These are phyloP conservation scores for Cryptococcus sp. DNA, from an alignment of 1,284 basidiomycete species.

Conservation along the genomic window DNA sequence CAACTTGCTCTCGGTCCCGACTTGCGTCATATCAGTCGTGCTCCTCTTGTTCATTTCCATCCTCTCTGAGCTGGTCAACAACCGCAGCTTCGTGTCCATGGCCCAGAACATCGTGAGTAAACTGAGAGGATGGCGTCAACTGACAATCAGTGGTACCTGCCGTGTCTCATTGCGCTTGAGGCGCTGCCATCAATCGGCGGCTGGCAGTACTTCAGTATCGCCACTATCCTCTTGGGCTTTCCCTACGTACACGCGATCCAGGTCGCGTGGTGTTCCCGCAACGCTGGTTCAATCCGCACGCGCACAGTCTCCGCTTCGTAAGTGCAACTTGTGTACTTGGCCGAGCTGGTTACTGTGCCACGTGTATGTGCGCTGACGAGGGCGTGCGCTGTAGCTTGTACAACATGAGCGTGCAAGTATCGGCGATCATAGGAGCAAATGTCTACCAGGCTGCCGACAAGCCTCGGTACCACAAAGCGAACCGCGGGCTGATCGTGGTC, in stretches of 20 bases:
- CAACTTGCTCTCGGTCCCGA: constrained; percentile 62
- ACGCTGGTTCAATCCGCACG: constrained; percentile 31
- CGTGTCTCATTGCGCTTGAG: constrained; percentile 35
- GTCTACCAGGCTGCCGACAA: constrained; percentile 22
- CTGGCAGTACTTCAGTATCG: constrained; percentile 34
- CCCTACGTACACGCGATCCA: constrained; percentile 28
- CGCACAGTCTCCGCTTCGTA: constrained; percentile 33
- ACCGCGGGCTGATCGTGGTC: constrained; percentile 34
- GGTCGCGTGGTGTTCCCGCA: constrained; percentile 21
- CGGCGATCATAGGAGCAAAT: constrained; percentile 39
- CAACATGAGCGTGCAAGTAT: constrained; percentile 41
- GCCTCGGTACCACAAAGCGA: constrained; percentile 31
- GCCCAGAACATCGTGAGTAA: constrained; percentile 11
- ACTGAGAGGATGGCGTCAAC: too few relatives aligned
- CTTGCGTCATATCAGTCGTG: constrained; percentile 51
- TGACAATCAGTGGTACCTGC: constrained; percentile 25
- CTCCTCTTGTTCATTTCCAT: constrained; percentile 39
- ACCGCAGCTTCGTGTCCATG: constrained; percentile 24
- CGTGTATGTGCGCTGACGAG: too few relatives aligned
- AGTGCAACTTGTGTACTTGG: background rate
- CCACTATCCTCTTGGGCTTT: constrained; percentile 23
- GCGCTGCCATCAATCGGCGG: constrained; percentile 7
- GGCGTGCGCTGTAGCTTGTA: constrained; percentile 18
- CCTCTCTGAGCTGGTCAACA: constrained; percentile 24
- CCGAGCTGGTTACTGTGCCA: background rate